Evolutionary conservation across 306 rosid species (phyloP), one percentile per base, ranked within the genome.

Genomic region (Inga oerstediana): DNA sequence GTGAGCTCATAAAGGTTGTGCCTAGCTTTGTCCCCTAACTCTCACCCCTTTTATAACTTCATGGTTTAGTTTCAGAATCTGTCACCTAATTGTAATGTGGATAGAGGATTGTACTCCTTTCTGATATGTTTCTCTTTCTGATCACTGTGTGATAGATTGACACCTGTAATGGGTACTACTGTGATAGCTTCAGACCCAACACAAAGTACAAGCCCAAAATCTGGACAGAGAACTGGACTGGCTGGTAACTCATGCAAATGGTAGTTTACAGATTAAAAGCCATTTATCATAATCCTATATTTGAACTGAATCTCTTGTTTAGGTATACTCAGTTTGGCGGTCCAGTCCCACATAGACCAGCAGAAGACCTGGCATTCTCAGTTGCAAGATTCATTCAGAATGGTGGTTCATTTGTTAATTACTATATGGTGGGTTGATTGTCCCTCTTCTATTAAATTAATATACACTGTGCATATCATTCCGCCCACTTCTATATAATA

Each of bases 171-270:
- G 99, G 90, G 8, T 97, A 74, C 83, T 97, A 97, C 87, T 97
- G 99, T 71, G 98, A 97, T 82, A 91, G 90, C 68, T 97, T 87
- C 81, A 89, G 77, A 15, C 98, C 99, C 44, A 94, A 94, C 90
- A 79, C 88, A 83, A 49, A 71, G 12, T 85, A 89, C 75, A 97
- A 91, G 79, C 99, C 99, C 74, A 97, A 92, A 84, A 89, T 97
- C 92, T 97, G 97, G 97, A 97, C 99, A 15, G 99, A 97, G 83
- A 89, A 87, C 59, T 97, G 99, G 99, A 91, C 93, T 85, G 91
- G 98, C 56, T 97, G 99, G 99, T 96, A 84, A 82, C 89, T 59
- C 73, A 70, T 34, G 51, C 78, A 67, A 66, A 79, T 66, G 78
- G 64, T 49, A 27, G n/a, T 30, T 19, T 24, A 11, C 20, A 44